Conservation (phyloP, 176 grass and related monocot species). For the Secale cereale region DNA sequence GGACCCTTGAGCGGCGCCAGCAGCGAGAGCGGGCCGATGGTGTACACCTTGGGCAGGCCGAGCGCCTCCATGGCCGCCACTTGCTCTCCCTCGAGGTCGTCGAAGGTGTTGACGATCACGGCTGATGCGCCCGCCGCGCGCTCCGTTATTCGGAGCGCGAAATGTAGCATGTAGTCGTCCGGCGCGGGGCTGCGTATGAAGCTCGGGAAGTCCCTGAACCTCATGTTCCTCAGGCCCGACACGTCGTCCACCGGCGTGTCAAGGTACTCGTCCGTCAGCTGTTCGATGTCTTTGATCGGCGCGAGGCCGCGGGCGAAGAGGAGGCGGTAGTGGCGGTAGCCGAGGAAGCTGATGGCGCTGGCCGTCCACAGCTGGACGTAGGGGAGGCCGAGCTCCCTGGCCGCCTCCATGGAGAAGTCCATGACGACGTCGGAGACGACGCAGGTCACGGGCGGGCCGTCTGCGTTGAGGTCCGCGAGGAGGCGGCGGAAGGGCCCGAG, state of each 20-base stretch:
- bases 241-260: constrained; percentile 64
- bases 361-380: constrained; percentile 63
- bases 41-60: constrained; percentile 42
- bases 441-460: constrained; percentile 48
- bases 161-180: constrained; percentile 52
- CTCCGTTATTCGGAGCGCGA: constrained; percentile 19
- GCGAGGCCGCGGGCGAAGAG: constrained; percentile 47
- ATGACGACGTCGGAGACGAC: constrained; percentile 64
- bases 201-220: constrained; percentile 67
- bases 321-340: constrained; percentile 41
- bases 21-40: constrained; percentile 52
- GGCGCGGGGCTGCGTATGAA: constrained; percentile 53
- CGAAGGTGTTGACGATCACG: constrained; percentile 56
- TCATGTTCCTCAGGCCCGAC: constrained; percentile 42
- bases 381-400: constrained; percentile 47
- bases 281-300: constrained; percentile 52
- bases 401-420: constrained; percentile 58
- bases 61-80: constrained; percentile 37
- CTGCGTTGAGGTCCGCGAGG: constrained; percentile 35
- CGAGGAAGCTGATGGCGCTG: constrained; percentile 60
- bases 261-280: constrained; percentile 57
- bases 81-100: constrained; percentile 46
- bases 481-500: constrained; percentile 51
- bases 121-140: constrained; percentile 36
- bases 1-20: constrained; percentile 2